These are phyloP conservation scores for Prunus fruticosa DNA, from an alignment of 306 rosid genomes.

Conservation along the genomic window DNA sequence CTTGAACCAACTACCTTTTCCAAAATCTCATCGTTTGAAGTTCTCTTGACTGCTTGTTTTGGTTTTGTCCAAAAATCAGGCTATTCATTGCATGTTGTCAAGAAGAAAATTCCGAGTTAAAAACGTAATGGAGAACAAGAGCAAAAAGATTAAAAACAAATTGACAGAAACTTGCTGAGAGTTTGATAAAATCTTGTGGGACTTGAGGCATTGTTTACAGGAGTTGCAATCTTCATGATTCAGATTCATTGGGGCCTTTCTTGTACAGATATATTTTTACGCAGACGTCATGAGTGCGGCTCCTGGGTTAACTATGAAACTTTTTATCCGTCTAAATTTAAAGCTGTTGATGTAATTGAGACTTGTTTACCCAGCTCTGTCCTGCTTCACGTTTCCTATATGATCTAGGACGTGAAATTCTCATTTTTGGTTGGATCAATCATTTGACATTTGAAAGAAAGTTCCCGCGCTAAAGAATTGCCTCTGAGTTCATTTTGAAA, in stretches of 20 bases:
- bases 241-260: too few species aligned
- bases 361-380: neutral
- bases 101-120: neutral
- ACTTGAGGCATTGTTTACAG: too few species aligned
- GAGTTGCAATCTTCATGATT: too few species aligned
- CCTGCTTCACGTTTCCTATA: neutral
- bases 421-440: neutral
- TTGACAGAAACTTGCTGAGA: neutral
- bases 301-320: too few species aligned
- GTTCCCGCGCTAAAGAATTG: neutral
- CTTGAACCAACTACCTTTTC: slow-evolving; percentile 30
- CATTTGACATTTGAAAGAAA: neutral
- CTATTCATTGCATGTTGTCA: slow-evolving; percentile 23
- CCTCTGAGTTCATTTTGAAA: neutral
- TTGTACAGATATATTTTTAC: too few species aligned
- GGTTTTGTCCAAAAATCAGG: slow-evolving; percentile 60
- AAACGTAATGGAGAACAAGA: neutral
- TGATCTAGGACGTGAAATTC: neutral
- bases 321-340: too few species aligned
- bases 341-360: neutral
- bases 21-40: slow-evolving; percentile 51
- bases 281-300: too few species aligned
- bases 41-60: slow-evolving; percentile 44
- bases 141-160: neutral
- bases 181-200: too few species aligned